Base-by-base conservation (phyloP, 202 grass and related monocot species). In the Schoenoplectus tabernaemontani region DNA sequence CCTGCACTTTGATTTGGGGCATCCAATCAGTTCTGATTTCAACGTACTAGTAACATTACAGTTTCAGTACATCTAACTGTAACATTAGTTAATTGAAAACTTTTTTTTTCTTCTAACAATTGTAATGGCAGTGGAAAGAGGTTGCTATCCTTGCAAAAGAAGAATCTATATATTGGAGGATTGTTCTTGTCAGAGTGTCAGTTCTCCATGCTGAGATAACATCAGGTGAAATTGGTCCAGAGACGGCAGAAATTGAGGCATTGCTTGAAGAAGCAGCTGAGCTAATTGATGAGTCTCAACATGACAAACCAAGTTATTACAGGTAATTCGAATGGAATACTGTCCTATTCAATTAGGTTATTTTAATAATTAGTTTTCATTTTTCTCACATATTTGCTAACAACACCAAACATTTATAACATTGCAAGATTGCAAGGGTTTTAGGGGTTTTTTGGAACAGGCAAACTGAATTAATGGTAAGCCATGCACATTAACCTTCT, bases 191-290 rank as follows among this genome's bases (percentile, higher is more conserved):
- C 57, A 83, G 90, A 83, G 78, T 92, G 24, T 89, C 88, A 50
- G 81, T 98, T 77, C 47, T 83, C 42, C 89, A 83, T 72, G 89
- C 83, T 46, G 91, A 95, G 77, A 86, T 95, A 83, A 51, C 80
- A 59, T 82, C 84, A 77, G 85, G 85, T 64, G 86, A 89, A 59
- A 64, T 54, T 61, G 81, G 76, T 64, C 47, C 74, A 38, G 89
- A 92, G 82, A 84, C 82, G 33, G 95, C 88, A 8, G 91, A 98
- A 78, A 92, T 95, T 62, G 85, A 95, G 54, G 89, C 41, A 33
- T 56, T 98, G 38, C 83, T 98, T 67, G 95, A 98, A 87, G 95
- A 95, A 77, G 95, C 91, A 7, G 85, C 86, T 68, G 95, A 92
- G 75, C 84, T 98, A 80, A 86, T 98, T 44, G 88, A 95, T 76